Base-by-base conservation (phyloP, 345 rosid genomes). In the Brassica cretica region DNA sequence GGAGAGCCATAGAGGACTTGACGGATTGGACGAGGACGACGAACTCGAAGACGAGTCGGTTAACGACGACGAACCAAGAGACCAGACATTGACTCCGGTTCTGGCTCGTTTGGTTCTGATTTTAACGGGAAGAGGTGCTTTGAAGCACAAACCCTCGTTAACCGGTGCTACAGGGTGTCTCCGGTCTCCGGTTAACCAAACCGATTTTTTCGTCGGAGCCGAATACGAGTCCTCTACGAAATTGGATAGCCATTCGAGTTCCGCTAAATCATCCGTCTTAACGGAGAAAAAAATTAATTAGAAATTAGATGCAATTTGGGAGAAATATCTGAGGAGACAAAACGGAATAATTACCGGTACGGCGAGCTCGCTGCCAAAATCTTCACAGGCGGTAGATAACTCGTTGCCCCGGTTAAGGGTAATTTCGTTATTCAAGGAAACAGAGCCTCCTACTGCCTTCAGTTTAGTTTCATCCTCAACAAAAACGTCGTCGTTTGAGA, bases 161-260 rank as follows among this genome's bases (percentile, higher is more conserved):
- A 66, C 83, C 66, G 77, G 76, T 19, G 33, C 5, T 7, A 76
- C 77, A 49, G 82, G 79, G 21, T 77, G 83, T 8, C 70, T 67
- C 19, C 61, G 66, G 71, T 60, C 73, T 0, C 66, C 76, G 32
- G 73, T 72, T 35, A 64, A 71, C 64, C 66, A 64, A 53, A 70
- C 73, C 10, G 87, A 80, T 70, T 79, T 81, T 59, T 62, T 79
- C 71, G 83, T 74, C 5, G 75, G 85, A 81, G 39, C 66, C 0
- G 51, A 73, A 14, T 24, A 63, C 64, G 95, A 92, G 66, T 94
- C 98, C 27, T 94, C 98, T 5, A 95, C 99, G 64, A 95, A 90
- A 79, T 87, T 89, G 3, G 98, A 93, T 71, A 95, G 64, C 99
- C 98, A 95, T 66, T 92, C 98, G 14, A 91, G 89, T 64, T 87